A percentile compares a stretch with the other conserved stretches of the same genome.
phyloP scores from a whole-genome alignment of 768 basidiomycete genomes.

The Jaapia argillacea region DNA sequence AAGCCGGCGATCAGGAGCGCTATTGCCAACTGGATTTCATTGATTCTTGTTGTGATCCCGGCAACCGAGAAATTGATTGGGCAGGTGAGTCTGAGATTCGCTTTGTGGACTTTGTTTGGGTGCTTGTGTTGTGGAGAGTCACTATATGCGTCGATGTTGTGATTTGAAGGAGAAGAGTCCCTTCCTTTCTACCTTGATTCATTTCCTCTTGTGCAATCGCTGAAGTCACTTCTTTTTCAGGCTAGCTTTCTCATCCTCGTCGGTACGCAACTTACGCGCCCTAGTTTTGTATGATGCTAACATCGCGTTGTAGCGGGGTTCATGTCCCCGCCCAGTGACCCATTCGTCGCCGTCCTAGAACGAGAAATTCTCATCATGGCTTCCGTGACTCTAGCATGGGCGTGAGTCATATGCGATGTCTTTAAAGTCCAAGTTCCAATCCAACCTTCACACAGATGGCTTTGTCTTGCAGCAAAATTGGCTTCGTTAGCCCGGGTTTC shows the following conservation, averaged over 20 bases:
- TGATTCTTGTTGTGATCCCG: slow-evolving; percentile 50
- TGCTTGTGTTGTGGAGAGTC: no score
- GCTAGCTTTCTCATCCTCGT: slow-evolving; percentile 58
- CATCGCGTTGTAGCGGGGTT: slow-evolving; percentile 35
- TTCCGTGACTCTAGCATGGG: slow-evolving; percentile 45
- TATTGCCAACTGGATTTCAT: slow-evolving; percentile 49
- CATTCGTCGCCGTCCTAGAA: slow-evolving; percentile 59
- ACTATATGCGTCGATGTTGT: no score
- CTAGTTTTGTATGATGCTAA: background rate
- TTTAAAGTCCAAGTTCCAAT: background rate
- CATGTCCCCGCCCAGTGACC: slow-evolving; percentile 57
- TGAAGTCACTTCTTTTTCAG: slow-evolving; percentile 20
- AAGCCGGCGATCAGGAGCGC: slow-evolving; percentile 59
- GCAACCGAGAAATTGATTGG: slow-evolving; percentile 39
- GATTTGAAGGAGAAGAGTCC: no score
- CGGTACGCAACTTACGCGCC: slow-evolving; percentile 22
- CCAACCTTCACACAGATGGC: slow-evolving; percentile 39
- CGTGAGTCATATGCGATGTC: slow-evolving; percentile 29
- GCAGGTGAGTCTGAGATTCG: slow-evolving; percentile 30
- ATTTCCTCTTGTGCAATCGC: no score
- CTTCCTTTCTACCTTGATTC: no score
- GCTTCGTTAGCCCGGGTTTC: slow-evolving; percentile 45
- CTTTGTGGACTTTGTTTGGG: no score
- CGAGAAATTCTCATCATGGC: slow-evolving; percentile 47
- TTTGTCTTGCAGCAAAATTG: slow-evolving; percentile 52